Base-by-base conservation (phyloP, 2,329 filamentous ascomycete species). In the Penicillium sp. region DNA sequence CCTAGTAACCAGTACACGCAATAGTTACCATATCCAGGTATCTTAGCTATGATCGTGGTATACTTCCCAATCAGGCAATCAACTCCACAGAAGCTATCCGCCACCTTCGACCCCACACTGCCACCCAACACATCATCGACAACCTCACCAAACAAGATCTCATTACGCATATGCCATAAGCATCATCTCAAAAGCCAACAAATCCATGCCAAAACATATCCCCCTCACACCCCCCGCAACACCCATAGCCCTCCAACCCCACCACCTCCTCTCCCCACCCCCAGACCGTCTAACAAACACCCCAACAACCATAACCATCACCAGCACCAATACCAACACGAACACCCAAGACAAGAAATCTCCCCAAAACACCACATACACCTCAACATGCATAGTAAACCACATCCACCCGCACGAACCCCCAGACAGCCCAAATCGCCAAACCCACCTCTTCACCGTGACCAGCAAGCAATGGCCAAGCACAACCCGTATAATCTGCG, bases 201-300 rank as follows among this genome's bases (percentile, higher is more conserved):
- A 18, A 22, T 8, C 10, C 19, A 49, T 49, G 43, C 28, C 49
- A 22, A 36, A 38, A 28, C 11, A 18, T 5, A 38, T n/a, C 9
- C 18, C 40, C 36, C 53, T 61, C 49, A 55, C 55, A 50, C 28
- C 59, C 39, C 58, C 59, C 4, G 41, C 53, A 46, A 52, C 55
- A 30, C 59, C 59, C 14, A 49, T 61, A 53, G 59, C 59, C 19
- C 56, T 61, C 7, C 54, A 52, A 2, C 53, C 47, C 48, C 50
- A 53, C 25, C 57, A 61, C 46, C 57, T 61, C 35, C 53, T 61
- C 41, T 52, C 57, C 33, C 56, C 59, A 13, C 52, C 54, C 11
- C 49, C 59, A 47, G 59, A 61, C 46, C 49, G 54, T 31, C 42
- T 60, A 25, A 60, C 57, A 33, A 54, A 60, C 46, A 57, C 57